Base-by-base conservation (phyloP, 2,329 filamentous ascomycete species). In the Escovopsis sp. region DNA sequence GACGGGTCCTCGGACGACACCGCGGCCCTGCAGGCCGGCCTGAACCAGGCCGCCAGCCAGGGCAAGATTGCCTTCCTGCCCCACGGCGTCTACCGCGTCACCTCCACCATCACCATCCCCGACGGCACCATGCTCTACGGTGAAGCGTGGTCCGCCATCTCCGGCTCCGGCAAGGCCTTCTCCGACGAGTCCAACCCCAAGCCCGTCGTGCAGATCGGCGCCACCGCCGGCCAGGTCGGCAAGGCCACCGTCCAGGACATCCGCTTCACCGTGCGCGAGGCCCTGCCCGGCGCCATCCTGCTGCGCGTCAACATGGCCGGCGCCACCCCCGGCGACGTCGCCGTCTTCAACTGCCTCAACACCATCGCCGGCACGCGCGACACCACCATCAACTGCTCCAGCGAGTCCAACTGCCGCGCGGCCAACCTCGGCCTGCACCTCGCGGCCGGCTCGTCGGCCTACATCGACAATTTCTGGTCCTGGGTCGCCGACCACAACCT, bases 1-100 rank as follows among this genome's bases (percentile, higher is more conserved):
- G 67, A 80, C 53, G 76, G 73, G 11, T 55, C 57, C 2, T 69
- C 70, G 1, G 76, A 80, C 53, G 75, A 80, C 51, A 80, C 77
- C 3, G 59, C 61, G 3, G 73, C 73, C 3, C 64, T 82, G 11
- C 74, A 82, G 53, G 57, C 52, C 1, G 68, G 71, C n/a, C 68
- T 82, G 53, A 62, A 66, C 53, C 57, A 55, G 2, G 73, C 75
- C 4, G 65, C 64, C 3, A 54, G 60, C 1, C 53, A 59, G n/a
- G 62, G 64, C 18, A 66, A 70, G 46, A 63, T 79, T 39, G 56
- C 75, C 8, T 77, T 69, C 59, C 64, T 79, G 46, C 73, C 77
- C 52, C 64, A 68, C 47, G 75, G 75, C 39, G 59, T 69, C 8
- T 80, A 78, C 59, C 60, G 60, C 39, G 60, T 75, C 15, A 72